Percentiles rank a stretch among this genome's conserved stretches.
These are phyloP conservation scores for Melampsora abietis-canadensis DNA, from an alignment of 1,284 basidiomycete species.

Conservation along the genomic window DNA sequence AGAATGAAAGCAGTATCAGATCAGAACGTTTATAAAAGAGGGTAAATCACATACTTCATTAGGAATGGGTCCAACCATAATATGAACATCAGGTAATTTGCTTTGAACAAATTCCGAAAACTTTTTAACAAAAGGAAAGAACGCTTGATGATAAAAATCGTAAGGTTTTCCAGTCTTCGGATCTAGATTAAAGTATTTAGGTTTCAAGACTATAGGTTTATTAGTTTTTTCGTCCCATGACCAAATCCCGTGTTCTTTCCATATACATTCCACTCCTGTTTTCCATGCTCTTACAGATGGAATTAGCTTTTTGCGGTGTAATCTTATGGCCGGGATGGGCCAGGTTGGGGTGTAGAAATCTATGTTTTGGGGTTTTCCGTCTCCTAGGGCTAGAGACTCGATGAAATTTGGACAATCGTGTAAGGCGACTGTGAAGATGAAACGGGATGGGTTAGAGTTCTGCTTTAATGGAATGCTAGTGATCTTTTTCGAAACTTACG, in stretches of 20 bases:
- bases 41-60: constrained; percentile 66
- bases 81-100: constrained; percentile 56
- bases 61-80: constrained; percentile 78
- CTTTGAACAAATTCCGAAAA: constrained; percentile 68
- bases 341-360: constrained; percentile 63
- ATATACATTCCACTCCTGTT: constrained; percentile 66
- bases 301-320: constrained; percentile 55
- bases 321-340: constrained; percentile 30
- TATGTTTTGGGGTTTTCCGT: constrained; percentile 79
- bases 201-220: constrained; percentile 71
- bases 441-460: constrained; percentile 45
- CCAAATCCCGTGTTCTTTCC: constrained; percentile 93
- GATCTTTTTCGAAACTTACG: constrained; percentile 71
- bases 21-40: background rate
- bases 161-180: constrained; percentile 64
- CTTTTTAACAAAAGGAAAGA: constrained; percentile 71
- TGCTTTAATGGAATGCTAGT: background rate
- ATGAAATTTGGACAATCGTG: constrained; percentile 66
- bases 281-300: constrained; percentile 64
- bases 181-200: constrained; percentile 78
- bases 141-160: constrained; percentile 60
- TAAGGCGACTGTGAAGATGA: constrained; percentile 8
- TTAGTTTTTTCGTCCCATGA: constrained; percentile 71
- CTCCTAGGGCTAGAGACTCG: constrained; percentile 69
- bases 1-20: background rate